Evolutionary conservation across 768 basidiomycete genomes (phyloP), one percentile per base, ranked within the genome.

Genomic region (Rhizopogon roseolus): DNA sequence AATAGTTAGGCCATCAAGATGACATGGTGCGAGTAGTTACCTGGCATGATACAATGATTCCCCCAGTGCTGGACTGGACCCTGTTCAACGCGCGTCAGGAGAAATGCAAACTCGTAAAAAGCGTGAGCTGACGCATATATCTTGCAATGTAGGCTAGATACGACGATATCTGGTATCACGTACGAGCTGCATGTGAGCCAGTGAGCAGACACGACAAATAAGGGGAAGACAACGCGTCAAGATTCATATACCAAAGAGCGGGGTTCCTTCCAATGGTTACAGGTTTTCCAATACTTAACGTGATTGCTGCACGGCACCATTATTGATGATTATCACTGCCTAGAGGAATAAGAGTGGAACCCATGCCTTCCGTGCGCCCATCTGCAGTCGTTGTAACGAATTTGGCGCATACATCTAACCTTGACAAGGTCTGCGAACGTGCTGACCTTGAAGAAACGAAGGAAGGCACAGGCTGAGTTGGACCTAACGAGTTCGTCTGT

Each of bases 31-130:
- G 27, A 52, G 9, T 19, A 13, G 22, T 19, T 63, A 89, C 89
- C 71, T 90, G 85, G 61, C 90, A 91, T 5, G 90, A 90, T 49
- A 92, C 76, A 59, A 90, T 84, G 34, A 88, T 72, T 2, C 86
- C 86, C 37, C 88, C 90, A 5, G 77, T 78, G 25, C 84, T 82
- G 13, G 88, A 85, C 41, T 75, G 78, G 46, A 92, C 82, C 8
- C 88, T 92, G 53, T 19, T 50, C 37, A 34, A 22, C 52, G 39
- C 32, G 9, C 3, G 41, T 52, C 42, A 57, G 42, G 7, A 7
- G 40, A 11, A 5, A 32, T 25, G 6, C 25, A 16, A 25, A 41
- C 13, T 22, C 22, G 19, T 1, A 28, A 29, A 44, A 56, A 7
- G 7, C 16, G 40, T 22, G 41, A 6, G 72, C 80, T 65, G 61